Base-by-base conservation (phyloP, 371 early-diverging fungal genomes). In the Catenaria anguillulae region DNA sequence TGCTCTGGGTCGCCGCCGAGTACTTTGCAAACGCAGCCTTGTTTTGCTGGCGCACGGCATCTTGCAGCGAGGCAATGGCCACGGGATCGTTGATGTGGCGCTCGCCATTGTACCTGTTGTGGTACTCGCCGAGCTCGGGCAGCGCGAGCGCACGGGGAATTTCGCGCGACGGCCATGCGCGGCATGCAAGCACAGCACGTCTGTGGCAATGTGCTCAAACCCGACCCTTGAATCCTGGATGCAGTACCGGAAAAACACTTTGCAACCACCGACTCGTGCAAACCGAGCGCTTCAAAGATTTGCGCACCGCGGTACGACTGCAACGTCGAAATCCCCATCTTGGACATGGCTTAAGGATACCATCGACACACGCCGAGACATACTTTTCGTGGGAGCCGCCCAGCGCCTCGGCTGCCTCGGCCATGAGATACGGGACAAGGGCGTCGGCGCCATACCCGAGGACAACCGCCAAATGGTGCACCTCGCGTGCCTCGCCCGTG, bases 251-350 rank as follows among this genome's bases (percentile, higher is more conserved):
- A 80, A 71, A 97, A 94, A 69, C 94, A 95, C 56, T 83, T 80
- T 29, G 82, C 79, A 62, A 97, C 85, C 56, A 97, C 93, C 34
- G 85, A 77, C 56, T 84, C 80, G 61, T 90, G 89, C 10, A 97
- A 70, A 65, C 97, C 97, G 29, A 97, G 82, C 29, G 93, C 92
- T 73, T 97, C 97, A 71, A 97, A 95, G 67, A 93, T 93, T 77
- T 97, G 95, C 19, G 97, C 95, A 61, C 95, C 97, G 75, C 95
- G 95, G 81, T 97, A 97, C 36, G 88, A 87, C 70, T 94, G 93
- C 63, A 97, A 73, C 17, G 97, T 95, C 24, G 94, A 93, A 60
- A 97, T 93, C 66, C 97, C 97, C 97, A 97, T 97, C 81, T 97
- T 97, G 71, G 93, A 91, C 94, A 95, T 95, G 64, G 95, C 96